Evolutionary conservation across 75 land plant species (phyloP).

Genomic region (Selaginella moellendorffii): DNA sequence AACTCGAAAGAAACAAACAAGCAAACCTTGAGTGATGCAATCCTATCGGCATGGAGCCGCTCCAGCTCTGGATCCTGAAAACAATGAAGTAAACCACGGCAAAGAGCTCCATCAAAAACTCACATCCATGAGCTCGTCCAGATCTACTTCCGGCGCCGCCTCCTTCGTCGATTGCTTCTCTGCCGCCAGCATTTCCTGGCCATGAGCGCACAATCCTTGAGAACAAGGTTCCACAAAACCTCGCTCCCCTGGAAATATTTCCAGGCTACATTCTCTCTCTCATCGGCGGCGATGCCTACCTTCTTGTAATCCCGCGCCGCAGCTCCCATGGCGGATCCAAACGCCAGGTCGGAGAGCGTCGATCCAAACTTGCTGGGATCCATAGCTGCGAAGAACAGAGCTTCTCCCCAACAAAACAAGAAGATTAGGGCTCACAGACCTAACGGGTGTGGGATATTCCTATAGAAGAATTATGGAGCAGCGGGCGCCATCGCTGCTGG

Average conservation of each 20-base stretch:
- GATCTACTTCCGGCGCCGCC: constrained; percentile 49
- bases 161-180: constrained; percentile 34
- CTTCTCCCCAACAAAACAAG: too few species aligned
- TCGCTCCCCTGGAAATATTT: neutral
- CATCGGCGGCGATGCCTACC: constrained; percentile 20
- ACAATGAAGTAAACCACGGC: neutral
- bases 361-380: constrained; percentile 63
- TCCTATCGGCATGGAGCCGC: constrained; percentile 90
- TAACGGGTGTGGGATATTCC: too few species aligned
- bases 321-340: constrained; percentile 81
- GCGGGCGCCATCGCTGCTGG: too few species aligned
- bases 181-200: constrained; percentile 62
- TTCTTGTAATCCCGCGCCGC: constrained; percentile 92
- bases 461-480: too few species aligned
- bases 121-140: constrained; percentile 96
- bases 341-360: constrained; percentile 52
- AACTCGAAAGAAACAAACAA: neutral
- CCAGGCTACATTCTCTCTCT: neutral
- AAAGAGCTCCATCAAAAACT: constrained; percentile 15
- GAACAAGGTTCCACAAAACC: neutral
- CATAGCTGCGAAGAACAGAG: too few species aligned
- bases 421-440: too few species aligned
- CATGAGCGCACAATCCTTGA: neutral
- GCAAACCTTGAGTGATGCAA: constrained; percentile 76
- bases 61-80: constrained; percentile 96